Conservation (phyloP, 345 rosid species). For the Pugionium cornutum region DNA sequence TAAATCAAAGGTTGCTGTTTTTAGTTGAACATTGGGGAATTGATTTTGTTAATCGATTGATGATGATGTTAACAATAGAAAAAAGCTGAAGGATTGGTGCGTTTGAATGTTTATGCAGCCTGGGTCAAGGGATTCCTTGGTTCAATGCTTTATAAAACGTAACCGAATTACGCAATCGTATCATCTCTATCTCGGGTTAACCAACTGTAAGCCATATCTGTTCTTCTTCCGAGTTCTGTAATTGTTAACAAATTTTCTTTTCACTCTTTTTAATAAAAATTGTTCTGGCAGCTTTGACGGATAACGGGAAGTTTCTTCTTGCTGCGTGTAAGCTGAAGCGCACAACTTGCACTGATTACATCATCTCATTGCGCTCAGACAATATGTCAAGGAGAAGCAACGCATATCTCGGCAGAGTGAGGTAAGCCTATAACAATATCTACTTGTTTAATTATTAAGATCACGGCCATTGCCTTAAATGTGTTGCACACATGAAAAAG, state of each 20-base stretch:
- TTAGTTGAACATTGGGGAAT: not conserved
- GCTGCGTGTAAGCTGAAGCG: conserved; percentile 66
- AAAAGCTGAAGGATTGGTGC: not conserved
- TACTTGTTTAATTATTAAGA: not conserved
- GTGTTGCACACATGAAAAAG: not conserved
- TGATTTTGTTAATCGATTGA: not conserved
- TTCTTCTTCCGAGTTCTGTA: conserved; percentile 5
- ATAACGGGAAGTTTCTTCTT: conserved; percentile 73
- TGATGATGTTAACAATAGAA: not conserved
- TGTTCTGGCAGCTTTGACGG: conserved; percentile 51
- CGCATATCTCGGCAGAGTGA: conserved; percentile 59
- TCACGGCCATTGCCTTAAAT: not conserved
- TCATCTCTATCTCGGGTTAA: conserved; percentile 65
- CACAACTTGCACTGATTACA: conserved; percentile 67
- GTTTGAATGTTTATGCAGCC: conserved; percentile 52
- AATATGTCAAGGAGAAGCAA: conserved; percentile 49
- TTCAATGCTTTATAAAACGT: conserved; percentile 68
- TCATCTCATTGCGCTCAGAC: conserved; percentile 51
- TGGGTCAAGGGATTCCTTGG: conserved; percentile 62
- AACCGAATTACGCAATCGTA: conserved; percentile 56
- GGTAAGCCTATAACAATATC: conserved; percentile 40
- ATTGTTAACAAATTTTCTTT: not conserved
- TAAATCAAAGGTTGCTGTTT: no score
- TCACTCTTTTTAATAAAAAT: no score
- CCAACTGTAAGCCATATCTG: conserved; percentile 49